phyloP scores from a whole-genome alignment of 225 moss, liverwort and hornwort genomes.

The Bryum argenteum region DNA sequence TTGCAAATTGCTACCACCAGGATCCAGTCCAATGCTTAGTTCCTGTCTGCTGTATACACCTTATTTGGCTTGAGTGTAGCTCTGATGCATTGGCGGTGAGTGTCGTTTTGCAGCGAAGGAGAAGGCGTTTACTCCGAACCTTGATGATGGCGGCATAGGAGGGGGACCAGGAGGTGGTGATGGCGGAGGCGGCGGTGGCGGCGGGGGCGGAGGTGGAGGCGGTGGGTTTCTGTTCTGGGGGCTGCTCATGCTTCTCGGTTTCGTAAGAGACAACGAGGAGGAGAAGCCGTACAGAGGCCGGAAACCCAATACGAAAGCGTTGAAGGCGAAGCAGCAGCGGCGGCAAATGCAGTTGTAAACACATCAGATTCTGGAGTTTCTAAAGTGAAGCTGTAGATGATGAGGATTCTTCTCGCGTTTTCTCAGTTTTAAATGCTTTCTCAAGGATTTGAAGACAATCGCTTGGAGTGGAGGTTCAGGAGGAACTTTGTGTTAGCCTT shows the following conservation, averaged over 20 bases:
- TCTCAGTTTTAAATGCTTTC: constrained; percentile 17
- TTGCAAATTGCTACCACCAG: background rate
- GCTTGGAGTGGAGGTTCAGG: constrained; percentile 20
- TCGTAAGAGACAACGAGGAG: constrained; percentile 51
- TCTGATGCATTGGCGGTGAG: background rate
- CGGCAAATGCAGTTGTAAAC: constrained; percentile 49
- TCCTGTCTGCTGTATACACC: background rate
- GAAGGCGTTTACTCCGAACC: constrained; percentile 51
- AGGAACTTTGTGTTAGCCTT: constrained; percentile 16
- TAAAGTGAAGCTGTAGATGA: background rate
- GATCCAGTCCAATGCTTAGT: background rate
- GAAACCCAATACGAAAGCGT: constrained; percentile 43
- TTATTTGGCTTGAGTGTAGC: background rate
- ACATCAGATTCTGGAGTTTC: constrained; percentile 17
- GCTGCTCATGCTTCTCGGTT: constrained; percentile 58
- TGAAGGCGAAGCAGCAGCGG: constrained; percentile 47
- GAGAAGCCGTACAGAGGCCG: constrained; percentile 56
- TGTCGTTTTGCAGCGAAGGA: constrained; percentile 48
- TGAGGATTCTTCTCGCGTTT: background rate
- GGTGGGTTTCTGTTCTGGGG: constrained; percentile 65
- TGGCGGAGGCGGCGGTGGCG: constrained; percentile 52
- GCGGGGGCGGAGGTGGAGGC: constrained; percentile 57
- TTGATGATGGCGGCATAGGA: constrained; percentile 58
- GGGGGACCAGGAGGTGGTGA: constrained; percentile 52
- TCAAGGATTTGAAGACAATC: constrained; percentile 8